These are phyloP conservation scores for Oenanthe sinensis DNA, from an alignment of 129 eudicot species.

Conservation along the genomic window DNA sequence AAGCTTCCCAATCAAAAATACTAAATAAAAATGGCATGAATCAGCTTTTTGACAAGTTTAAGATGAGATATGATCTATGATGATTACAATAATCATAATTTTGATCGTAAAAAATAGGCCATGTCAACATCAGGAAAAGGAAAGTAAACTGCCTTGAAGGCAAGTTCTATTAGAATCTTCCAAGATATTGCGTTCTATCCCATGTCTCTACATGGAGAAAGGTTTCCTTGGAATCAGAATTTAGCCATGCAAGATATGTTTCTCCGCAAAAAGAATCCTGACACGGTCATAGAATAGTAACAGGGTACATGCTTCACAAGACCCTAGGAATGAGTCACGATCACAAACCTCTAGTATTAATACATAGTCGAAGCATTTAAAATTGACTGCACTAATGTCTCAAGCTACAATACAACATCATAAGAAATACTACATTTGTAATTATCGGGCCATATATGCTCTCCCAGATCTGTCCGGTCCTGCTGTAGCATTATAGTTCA, in stretches of 20 bases:
- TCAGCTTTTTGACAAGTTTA: neutral
- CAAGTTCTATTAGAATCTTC: neutral
- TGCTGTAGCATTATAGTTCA: slow-evolving; percentile 33
- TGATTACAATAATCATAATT: neutral
- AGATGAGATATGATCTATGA: neutral
- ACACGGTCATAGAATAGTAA: neutral
- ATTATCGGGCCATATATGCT: neutral
- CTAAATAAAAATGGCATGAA: neutral
- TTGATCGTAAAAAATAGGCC: neutral
- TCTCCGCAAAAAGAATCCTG: neutral
- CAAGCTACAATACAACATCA: slow-evolving; percentile 16
- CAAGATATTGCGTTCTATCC: neutral
- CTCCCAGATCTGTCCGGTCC: slow-evolving; percentile 8
- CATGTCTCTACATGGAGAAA: slow-evolving; percentile 5
- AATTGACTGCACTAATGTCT: slow-evolving; percentile 5
- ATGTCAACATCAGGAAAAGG: slow-evolving; percentile 9
- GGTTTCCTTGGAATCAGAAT: neutral
- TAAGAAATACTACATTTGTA: neutral
- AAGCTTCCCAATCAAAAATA: neutral
- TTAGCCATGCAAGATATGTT: neutral
- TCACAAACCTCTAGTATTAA: neutral
- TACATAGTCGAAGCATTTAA: neutral
- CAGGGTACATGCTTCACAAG: neutral
- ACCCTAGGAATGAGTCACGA: neutral
- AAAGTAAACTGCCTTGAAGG: neutral